A percentile compares a stretch with the other conserved stretches of the same genome.
These are phyloP conservation scores for Trichophyton benhamiae DNA, from an alignment of 2,329 filamentous ascomycete species.

Conservation along the genomic window DNA sequence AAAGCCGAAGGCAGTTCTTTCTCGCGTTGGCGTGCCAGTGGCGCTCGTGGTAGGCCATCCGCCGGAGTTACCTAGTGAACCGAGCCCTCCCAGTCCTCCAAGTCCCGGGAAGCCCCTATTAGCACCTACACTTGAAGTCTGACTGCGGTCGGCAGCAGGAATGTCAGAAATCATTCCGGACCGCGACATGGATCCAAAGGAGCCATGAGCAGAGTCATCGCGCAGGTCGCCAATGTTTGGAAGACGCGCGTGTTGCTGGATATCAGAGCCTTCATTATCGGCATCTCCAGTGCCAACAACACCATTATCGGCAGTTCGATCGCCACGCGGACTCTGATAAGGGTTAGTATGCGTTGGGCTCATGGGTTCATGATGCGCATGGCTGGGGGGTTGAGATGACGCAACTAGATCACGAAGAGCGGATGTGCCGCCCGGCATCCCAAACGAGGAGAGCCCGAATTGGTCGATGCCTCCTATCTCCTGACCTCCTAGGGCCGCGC, in stretches of 20 bases:
- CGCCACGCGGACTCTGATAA: constrained; percentile 71
- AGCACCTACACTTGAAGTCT: constrained; percentile 70
- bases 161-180: constrained; percentile 44
- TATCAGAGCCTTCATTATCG: constrained; percentile 44
- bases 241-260: constrained; percentile 35
- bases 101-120: constrained; percentile 55
- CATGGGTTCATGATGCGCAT: constrained; percentile 52
- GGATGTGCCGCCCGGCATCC: constrained; percentile 47
- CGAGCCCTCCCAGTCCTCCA: constrained; percentile 40
- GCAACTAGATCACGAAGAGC: constrained; percentile 46
- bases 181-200: constrained; percentile 44
- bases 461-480: constrained; percentile 49
- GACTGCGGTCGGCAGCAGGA: constrained; percentile 70
- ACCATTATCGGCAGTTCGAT: constrained; percentile 51
- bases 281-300: constrained; percentile 38
- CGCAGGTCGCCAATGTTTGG: constrained; percentile 43
- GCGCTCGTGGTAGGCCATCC: constrained; percentile 48
- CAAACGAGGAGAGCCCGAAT: constrained; percentile 47
- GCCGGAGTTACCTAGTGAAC: constrained; percentile 40
- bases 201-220: constrained; percentile 36
- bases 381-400: constrained; percentile 42
- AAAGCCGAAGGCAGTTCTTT: constrained; percentile 43
- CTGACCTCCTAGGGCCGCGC: constrained; percentile 61
- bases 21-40: constrained; percentile 60
- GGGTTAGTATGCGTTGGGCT: constrained; percentile 95